Evolutionary conservation across 208 protist genomes (phyloP), one percentile per base, ranked within the genome.

Genomic region (Acanthamoeba royreba): DNA sequence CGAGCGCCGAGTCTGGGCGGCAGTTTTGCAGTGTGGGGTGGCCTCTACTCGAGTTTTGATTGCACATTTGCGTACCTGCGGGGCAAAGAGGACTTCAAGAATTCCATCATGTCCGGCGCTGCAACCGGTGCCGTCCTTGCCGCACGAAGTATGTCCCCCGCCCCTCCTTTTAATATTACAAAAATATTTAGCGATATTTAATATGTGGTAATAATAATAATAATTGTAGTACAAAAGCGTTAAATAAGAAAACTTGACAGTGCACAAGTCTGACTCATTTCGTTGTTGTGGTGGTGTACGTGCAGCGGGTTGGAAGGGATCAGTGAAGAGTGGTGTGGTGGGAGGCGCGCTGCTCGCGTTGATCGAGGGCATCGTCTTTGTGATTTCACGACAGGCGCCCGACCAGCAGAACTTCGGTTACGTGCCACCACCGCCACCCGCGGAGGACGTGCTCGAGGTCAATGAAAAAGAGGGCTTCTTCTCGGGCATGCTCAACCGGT

Each of bases 71-170:
- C 88, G 2, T 92, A 58, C 13, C 19, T 79, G 55, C 55, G 88
- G 79, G 88, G 88, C 28, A 79, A 81, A 35, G 88, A 92, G 25
- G 88, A 92, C 66, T 72, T 79, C 47, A 81, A 79, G 66, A 92
- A 92, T 46, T 92, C 88, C 5, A 92, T 92, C 19, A 92, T 92
- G 88, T 92, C 88, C 19, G 88, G 88, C 9, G 88, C 88, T n/a
- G 63, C 63, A 47, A 92, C 88, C 11, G 88, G 88, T 42, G 88
- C 61, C 0, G 53, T 92, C 17, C 66, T 92, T 40, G 83, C 83
- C 35, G 83, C 83, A 42, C 47, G 83, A 90, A 90, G 83, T 90
- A 90, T 52, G 83, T 61, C 8, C n/a, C n/a, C n/a, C n/a, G n/a
- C n/a, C n/a, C n/a, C n/a, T n/a, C n/a, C n/a, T n/a, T n/a, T n/a